Evolutionary conservation across 352 stramenopile genomes (phyloP), one percentile per base, ranked within the genome.

Genomic region (Plasmopara halstedii): DNA sequence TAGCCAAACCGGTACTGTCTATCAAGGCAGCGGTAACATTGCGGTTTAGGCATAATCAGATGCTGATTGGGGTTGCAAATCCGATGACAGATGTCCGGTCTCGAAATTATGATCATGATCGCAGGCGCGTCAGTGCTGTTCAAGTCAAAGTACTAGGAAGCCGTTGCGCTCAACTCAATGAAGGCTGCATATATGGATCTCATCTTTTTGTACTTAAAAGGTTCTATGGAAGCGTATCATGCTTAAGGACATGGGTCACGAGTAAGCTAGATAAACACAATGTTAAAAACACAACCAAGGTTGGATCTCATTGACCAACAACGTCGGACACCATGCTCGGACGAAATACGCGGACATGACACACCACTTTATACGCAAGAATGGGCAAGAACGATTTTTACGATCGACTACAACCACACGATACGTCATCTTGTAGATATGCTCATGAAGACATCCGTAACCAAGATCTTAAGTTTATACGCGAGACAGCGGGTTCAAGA

Each of bases 141-240:
- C 11, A 31, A 31, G 26, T 31, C 26, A 11, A 31, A 31, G 26
- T 38, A 19, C 14, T 19, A 38, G 14, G 15, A 15, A 15, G 34
- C 15, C 2, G 39, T 46, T 13, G 39, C 39, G 13, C 23, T 46
- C 14, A 46, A n/a, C 19, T 33, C 21, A 23, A 14, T 23, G 10
- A 6, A 46, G 34, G 39, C 20, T 25, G 22, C 32, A 34, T 46
- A 35, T 15, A 46, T 35, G 39, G 25, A 20, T 15, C 4, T 45
- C 6, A 45, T 18, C 22, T n/a, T 15, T 45, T 18, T 45, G 38
- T 18, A 32, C 10, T 14, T 18, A 32, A 18, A 21, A 33, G 14
- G 10, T 45, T 4, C 38, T 45, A 4, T 45, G 38, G 38, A 6
- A 33, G 19, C 21, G 22, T 33, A 31, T 31, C 6, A 11, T 31